These are phyloP conservation scores for Aspergillus felis DNA, from an alignment of 2,329 filamentous ascomycete species.

Conservation along the genomic window DNA sequence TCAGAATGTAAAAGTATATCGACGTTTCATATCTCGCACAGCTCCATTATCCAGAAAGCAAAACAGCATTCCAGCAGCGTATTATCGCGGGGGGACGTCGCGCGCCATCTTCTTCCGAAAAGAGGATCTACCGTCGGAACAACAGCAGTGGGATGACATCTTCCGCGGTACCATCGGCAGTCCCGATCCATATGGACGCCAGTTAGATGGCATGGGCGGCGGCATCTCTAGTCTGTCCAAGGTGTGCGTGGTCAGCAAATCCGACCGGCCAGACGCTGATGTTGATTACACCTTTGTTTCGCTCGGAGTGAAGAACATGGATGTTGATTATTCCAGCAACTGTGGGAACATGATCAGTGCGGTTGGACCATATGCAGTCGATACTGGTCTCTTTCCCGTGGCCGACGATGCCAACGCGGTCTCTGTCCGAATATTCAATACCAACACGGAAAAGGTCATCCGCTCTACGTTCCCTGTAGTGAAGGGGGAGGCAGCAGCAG, in stretches of 20 bases:
- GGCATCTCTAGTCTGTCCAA: constrained; percentile 68
- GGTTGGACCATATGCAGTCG: constrained; percentile 62
- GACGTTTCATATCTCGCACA: neutral
- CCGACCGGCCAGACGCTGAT: constrained; percentile 49
- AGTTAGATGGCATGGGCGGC: constrained; percentile 68
- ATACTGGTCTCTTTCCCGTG: constrained; percentile 48
- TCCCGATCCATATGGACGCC: constrained; percentile 62
- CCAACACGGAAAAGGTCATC: constrained; percentile 66
- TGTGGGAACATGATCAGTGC: constrained; percentile 71
- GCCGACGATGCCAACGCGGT: constrained; percentile 18
- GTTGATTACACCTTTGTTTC: constrained; percentile 70
- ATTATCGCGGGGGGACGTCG: constrained; percentile 68
- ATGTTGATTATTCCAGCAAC: constrained; percentile 65
- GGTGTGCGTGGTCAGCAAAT: constrained; percentile 61
- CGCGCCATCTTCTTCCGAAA: constrained; percentile 59
- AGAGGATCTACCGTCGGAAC: constrained; percentile 49
- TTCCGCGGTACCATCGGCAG: constrained; percentile 61
- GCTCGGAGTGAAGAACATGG: constrained; percentile 58
- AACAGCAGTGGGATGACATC: constrained; percentile 49
- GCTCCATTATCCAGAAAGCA: constrained; percentile 15
- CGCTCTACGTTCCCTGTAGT: constrained; percentile 53
- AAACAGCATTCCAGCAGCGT: constrained; percentile 49
- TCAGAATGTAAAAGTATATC: neutral
- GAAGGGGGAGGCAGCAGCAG: constrained; percentile 45
- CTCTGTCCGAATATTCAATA: constrained; percentile 61